A percentile compares a stretch with the other conserved stretches of the same genome.
phyloP scores from a whole-genome alignment of 2,329 filamentous ascomycete genomes.

The Laburnicola sp. region DNA sequence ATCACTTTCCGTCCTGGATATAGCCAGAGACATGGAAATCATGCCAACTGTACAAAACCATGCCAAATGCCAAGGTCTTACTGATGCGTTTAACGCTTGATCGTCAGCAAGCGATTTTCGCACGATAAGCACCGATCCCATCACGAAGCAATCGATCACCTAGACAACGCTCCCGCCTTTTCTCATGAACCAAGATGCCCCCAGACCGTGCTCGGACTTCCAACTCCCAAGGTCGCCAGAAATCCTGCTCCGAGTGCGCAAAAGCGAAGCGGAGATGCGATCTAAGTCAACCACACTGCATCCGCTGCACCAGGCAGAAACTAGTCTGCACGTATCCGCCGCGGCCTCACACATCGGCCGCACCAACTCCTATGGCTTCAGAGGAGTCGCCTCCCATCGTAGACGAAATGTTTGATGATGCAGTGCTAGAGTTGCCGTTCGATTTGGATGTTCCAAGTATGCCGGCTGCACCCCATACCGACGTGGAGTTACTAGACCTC shows the following conservation, averaged over 20 bases:
- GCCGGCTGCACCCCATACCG: background rate
- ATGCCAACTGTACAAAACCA: too few species aligned
- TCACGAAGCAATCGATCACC: background rate
- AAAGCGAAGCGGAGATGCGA: conserved; percentile 62
- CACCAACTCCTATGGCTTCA: conserved; percentile 6
- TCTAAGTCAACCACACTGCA: conserved; percentile 55
- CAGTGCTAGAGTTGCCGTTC: conserved; percentile 1
- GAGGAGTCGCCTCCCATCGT: conserved; percentile 8
- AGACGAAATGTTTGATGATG: background rate
- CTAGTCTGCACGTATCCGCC: conserved; percentile 54
- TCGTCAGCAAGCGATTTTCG: background rate
- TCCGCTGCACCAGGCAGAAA: conserved; percentile 55
- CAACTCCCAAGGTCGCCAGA: conserved; percentile 47
- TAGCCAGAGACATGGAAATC: too few species aligned
- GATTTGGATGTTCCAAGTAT: conserved; percentile 1
- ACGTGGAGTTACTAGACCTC: conserved; percentile 21
- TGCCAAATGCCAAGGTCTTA: too few species aligned
- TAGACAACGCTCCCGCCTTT: background rate
- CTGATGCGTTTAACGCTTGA: too few species aligned
- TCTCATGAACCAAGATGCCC: conserved; percentile 46
- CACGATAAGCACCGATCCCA: background rate
- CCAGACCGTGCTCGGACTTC: conserved; percentile 35
- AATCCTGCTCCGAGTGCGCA: conserved; percentile 61
- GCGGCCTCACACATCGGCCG: conserved; percentile 8
- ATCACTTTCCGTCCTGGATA: too few species aligned